Conservation (phyloP, 306 rosid genomes). For the Styphnolobium japonicum region DNA sequence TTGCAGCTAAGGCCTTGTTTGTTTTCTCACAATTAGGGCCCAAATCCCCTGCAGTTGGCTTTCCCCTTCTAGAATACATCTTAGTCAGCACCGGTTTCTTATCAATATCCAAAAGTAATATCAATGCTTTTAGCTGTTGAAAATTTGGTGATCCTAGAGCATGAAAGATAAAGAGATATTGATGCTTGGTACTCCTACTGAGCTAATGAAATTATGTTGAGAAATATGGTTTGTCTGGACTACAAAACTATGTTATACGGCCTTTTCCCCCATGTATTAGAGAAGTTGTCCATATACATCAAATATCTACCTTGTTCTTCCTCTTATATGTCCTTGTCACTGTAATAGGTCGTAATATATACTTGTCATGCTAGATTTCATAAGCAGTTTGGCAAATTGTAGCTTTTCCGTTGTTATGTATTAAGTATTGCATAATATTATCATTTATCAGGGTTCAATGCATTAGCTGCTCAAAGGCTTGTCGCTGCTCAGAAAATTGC, state of each 20-base stretch:
- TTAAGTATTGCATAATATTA: not conserved
- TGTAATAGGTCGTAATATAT: not conserved
- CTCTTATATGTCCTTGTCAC: not conserved
- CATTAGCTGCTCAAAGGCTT: conserved; percentile 95
- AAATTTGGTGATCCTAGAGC: not conserved
- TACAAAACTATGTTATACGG: not conserved
- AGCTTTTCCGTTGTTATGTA: not conserved
- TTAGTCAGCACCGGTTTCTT: too few relatives aligned
- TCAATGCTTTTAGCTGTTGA: not conserved
- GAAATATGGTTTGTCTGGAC: not conserved
- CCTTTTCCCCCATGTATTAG: not conserved
- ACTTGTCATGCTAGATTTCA: not conserved
- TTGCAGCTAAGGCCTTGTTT: too few relatives aligned
- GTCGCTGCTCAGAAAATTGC: conserved; percentile 79
- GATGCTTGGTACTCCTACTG: conserved; percentile 2
- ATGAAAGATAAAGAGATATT: not conserved
- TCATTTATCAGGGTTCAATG: conserved; percentile 72
- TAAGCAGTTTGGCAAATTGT: not conserved
- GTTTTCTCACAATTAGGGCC: too few relatives aligned
- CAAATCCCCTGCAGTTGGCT: too few relatives aligned
- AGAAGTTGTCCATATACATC: not conserved
- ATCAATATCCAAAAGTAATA: not conserved
- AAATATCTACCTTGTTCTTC: not conserved
- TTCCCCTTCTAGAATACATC: too few relatives aligned
- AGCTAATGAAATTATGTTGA: not conserved